Conservation (phyloP, 148 eudicot genomes). For the Cornus florida region DNA sequence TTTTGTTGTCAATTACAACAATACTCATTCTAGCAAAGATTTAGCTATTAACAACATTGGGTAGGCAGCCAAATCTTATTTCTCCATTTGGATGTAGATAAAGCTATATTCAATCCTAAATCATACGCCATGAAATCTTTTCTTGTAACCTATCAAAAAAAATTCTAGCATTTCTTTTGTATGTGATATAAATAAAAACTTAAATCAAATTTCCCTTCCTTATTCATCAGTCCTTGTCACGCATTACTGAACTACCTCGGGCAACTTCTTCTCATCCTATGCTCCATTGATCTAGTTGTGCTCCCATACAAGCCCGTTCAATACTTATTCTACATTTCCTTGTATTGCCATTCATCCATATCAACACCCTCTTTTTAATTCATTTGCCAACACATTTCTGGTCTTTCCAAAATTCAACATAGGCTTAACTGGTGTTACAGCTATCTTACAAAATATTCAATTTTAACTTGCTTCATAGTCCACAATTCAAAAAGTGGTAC, state of each 20-base stretch:
- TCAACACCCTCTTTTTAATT: background rate
- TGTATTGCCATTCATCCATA: background rate
- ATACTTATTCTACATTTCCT: background rate
- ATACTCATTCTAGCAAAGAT: background rate
- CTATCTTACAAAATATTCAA: background rate
- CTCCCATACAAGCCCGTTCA: background rate
- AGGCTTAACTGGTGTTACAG: background rate
- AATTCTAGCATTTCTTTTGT: background rate
- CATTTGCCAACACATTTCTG: background rate
- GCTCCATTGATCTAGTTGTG: background rate
- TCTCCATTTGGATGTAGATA: background rate
- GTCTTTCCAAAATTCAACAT: background rate
- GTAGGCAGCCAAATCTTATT: background rate
- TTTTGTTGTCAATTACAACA: background rate
- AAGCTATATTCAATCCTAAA: background rate
- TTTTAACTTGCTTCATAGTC: background rate
- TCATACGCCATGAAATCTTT: background rate
- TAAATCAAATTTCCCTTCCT: background rate
- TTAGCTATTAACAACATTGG: background rate
- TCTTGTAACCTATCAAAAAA: background rate
- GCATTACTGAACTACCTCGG: background rate
- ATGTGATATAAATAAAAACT: background rate
- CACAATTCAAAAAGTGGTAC: background rate
- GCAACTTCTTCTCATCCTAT: too few species aligned
- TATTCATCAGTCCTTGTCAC: background rate